Evolutionary conservation across 306 rosid species (phyloP), one percentile per base, ranked within the genome.

Genomic region (Parietaria judaica): DNA sequence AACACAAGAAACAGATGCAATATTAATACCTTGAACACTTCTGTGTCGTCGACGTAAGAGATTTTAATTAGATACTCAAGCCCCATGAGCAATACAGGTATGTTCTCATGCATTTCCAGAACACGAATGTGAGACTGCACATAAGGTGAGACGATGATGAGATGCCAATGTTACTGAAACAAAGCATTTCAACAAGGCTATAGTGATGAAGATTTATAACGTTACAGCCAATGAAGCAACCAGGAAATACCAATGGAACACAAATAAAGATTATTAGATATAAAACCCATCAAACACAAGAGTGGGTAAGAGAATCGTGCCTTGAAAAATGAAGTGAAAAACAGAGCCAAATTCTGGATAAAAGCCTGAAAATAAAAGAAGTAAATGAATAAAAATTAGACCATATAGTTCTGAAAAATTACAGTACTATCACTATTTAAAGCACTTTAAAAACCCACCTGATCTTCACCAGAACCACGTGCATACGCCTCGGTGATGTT

Each of bases 41-140:
- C 99, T 0, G 95, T 94, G 70, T 94, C 99, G 39, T 88, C 99
- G 41, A 94, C 99, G 51, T 84, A 94, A 31, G 99, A 94, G 63
- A 94, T 94, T 85, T 79, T 88, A 62, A 83, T 84, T 54, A 94
- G 89, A 81, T 94, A 94, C 80, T 94, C 97, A 58, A 94, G 95
- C 65, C 99, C 99, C 88, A 79, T 36, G 6, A 88, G 78, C 83
- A 94, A 79, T 34, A 80, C 77, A 64, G 88, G 57, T 69, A 81
- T 75, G 61, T 82, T 94, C 72, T 94, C 99, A 69, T 74, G 94
- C 60, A 80, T 65, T 73, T 94, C 99, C 41, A 94, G 74, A 15
- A 82, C 79, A 57, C 87, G 90, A 69, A 94, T 88, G 74, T 94
- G 99, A 36, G 77, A 74, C 99, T 94, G 74, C 70, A 74, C 23